These are phyloP conservation scores for Phialocephala sp. DNA, from an alignment of 2,329 filamentous ascomycete species.

Conservation along the genomic window DNA sequence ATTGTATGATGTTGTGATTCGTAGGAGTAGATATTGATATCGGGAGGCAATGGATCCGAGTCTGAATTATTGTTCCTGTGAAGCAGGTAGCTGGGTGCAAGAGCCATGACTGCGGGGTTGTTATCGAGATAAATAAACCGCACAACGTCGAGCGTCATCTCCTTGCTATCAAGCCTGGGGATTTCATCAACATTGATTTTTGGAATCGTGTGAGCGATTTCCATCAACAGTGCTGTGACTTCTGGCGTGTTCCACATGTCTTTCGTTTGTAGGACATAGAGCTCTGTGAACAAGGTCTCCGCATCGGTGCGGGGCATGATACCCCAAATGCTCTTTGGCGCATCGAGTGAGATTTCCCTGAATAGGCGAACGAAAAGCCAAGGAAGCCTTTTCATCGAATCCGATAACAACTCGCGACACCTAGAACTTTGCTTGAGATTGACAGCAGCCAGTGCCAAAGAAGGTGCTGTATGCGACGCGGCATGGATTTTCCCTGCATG, in stretches of 20 bases:
- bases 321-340: constrained; percentile 85
- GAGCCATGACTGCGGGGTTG: constrained; percentile 40
- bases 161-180: constrained; percentile 29
- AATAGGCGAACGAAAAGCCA: constrained; percentile 87
- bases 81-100: constrained; percentile 39
- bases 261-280: constrained; percentile 70
- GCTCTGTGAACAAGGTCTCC: constrained; percentile 63
- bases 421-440: constrained; percentile 70
- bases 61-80: constrained; percentile 43
- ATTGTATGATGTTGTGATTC: constrained; percentile 30
- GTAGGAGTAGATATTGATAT: constrained; percentile 41
- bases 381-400: constrained; percentile 75
- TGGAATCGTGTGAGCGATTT: constrained; percentile 58
- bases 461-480: constrained; percentile 76
- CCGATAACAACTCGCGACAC: constrained; percentile 67
- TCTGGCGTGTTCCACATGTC: constrained; percentile 77
- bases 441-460: constrained; percentile 75
- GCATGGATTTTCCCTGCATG: constrained; percentile 34
- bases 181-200: constrained; percentile 32
- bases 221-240: constrained; percentile 64
- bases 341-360: constrained; percentile 77
- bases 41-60: constrained; percentile 44
- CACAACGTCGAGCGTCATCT: constrained; percentile 41
- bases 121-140: constrained; percentile 44
- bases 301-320: constrained; percentile 60